A percentile compares a stretch with the other conserved stretches of the same genome.
These are phyloP conservation scores for Juglanconis sp. DNA, from an alignment of 2,329 filamentous ascomycete species.

Conservation along the genomic window DNA sequence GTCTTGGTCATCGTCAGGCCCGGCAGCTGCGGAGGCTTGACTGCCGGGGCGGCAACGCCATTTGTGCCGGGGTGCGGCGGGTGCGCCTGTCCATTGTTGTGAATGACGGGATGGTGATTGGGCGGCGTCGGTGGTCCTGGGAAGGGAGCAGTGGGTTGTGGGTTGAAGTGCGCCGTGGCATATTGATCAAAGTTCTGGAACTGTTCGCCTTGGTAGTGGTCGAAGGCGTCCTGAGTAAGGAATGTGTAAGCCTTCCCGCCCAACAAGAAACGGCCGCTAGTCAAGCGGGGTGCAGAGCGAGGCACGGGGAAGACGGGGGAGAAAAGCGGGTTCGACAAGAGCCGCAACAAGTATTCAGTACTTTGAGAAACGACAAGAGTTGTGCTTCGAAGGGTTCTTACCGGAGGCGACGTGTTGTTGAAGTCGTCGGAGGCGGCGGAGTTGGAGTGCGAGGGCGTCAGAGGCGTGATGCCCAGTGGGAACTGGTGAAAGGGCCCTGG, in stretches of 20 bases:
- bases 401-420: constrained; percentile 52
- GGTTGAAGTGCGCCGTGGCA: constrained; percentile 37
- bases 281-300: constrained; percentile 20
- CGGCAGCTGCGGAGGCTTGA: constrained; percentile 22
- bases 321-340: constrained; percentile 1
- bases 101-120: constrained; percentile 30
- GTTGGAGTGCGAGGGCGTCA: constrained; percentile 55
- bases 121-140: constrained; percentile 52
- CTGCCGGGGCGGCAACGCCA: constrained; percentile 18
- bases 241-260: constrained; percentile 29
- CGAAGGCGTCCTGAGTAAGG: constrained; percentile 48
- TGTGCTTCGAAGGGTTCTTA: constrained; percentile 34
- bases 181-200: constrained; percentile 47
- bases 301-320: constrained; percentile 19
- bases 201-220: constrained; percentile 44
- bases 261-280: constrained; percentile 24
- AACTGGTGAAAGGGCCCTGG: constrained; percentile 44
- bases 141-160: constrained; percentile 31
- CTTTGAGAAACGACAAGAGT: not conserved
- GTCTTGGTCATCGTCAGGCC: constrained; percentile 35
- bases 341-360: constrained; percentile 11
- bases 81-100: constrained; percentile 26
- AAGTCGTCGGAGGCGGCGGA: constrained; percentile 54
- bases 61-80: constrained; percentile 25
- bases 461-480: constrained; percentile 47